Evolutionary conservation across 768 basidiomycete species (phyloP).

Genomic region (Podaxis sp.): DNA sequence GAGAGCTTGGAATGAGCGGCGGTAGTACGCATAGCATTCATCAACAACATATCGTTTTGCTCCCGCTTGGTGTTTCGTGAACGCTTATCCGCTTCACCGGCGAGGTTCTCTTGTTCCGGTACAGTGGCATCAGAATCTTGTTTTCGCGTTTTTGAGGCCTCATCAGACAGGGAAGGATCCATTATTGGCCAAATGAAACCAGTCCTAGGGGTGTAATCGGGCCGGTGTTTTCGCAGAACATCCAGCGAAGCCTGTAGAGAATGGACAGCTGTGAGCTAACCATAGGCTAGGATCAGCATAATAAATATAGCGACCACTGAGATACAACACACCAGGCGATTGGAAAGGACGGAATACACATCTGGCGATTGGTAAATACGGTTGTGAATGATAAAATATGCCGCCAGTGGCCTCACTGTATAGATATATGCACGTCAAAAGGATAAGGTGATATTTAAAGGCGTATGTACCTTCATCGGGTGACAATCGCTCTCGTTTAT

Average conservation of each 20-base stretch:
- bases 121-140: slow-evolving; percentile 12
- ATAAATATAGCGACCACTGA: slow-evolving; percentile 7
- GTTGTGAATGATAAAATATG: slow-evolving; percentile 87
- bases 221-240: slow-evolving; percentile 67
- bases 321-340: slow-evolving; percentile 60
- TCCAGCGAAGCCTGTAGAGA: slow-evolving; percentile 77
- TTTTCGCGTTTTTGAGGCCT: slow-evolving; percentile 12
- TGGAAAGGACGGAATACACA: slow-evolving; percentile 79
- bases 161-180: slow-evolving; percentile 43
- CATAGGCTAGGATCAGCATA: background rate
- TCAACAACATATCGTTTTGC: slow-evolving; percentile 66
- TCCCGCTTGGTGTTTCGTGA: slow-evolving; percentile 46
- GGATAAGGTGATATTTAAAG: slow-evolving; percentile 2
- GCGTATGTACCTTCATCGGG: slow-evolving; percentile 71
- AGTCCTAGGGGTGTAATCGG: slow-evolving; percentile 80
- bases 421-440: slow-evolving; percentile 11
- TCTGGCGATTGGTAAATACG: slow-evolving; percentile 89
- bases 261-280: slow-evolving; percentile 65
- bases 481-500: slow-evolving; percentile 82
- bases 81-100: slow-evolving; percentile 19
- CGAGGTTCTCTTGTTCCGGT: slow-evolving; percentile 11
- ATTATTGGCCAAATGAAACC: slow-evolving; percentile 85
- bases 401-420: slow-evolving; percentile 72
- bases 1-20: slow-evolving; percentile 64
- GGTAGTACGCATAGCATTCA: slow-evolving; percentile 79